Base-by-base conservation (phyloP, 2,329 filamentous ascomycete genomes). In the Aspergillus felis region DNA sequence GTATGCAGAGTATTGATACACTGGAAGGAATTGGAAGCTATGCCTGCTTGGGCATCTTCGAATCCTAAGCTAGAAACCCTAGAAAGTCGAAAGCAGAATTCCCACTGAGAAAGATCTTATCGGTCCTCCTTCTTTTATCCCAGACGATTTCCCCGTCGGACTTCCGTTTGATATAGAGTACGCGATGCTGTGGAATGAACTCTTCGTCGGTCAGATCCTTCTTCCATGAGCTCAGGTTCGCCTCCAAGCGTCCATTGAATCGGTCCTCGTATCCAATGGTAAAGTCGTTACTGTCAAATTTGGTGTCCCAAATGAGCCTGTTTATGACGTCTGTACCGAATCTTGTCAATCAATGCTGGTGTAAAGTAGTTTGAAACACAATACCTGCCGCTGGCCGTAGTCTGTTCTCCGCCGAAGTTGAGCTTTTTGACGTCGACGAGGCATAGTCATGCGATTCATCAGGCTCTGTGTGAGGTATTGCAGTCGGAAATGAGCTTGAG, bases 131-230 rank as follows among this genome's bases (percentile, higher is more conserved):
- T 50, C 72, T 73, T 44, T 81, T 72, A 63, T 84, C 80, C 81
- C 82, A 84, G 2, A 84, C 74, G 35, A 77, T 63, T 25, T 76
- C 74, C 20, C 70, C 74, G 50, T 73, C 64, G 5, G 64, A 65
- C 32, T 66, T 70, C 58, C 73, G 73, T 60, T 76, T 79, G 61
- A 83, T 79, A 58, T 81, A 80, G 55, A 80, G 58, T 20, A 84
- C 79, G 2, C 82, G 75, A 68, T 84, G 81, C 61, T 80, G 76
- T 3, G 82, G 82, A 56, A 84, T 82, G 56, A 83, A 84, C 50
- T 84, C 81, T 57, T 84, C 81, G 28, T 84, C 70, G 9, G 81
- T 83, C 32, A 77, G 76, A 50, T 82, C 81, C 20, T 73, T 77
- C 63, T 82, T 80, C 82, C 82, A 84, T n/a, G 71, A 73, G 49